Evolutionary conservation across 768 basidiomycete species (phyloP).

Genomic region (Mycena kentingensis): DNA sequence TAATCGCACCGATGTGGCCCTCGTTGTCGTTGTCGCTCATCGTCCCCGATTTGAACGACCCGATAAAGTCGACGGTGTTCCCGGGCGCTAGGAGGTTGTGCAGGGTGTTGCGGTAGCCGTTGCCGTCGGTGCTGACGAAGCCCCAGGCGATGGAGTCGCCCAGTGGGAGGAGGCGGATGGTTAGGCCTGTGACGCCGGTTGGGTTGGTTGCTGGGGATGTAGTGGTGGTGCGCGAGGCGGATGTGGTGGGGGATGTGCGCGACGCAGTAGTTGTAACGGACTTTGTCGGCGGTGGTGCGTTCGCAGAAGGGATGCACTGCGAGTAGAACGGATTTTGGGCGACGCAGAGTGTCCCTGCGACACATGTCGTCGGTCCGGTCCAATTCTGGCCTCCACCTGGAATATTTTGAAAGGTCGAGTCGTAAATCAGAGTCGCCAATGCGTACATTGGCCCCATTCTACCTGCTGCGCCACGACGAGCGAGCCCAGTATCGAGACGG

Average conservation of each 20-base stretch:
- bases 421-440: too few relatives aligned
- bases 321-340: conserved; percentile 9
- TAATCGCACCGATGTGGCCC: conserved; percentile 15
- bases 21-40: conserved; percentile 23
- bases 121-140: conserved; percentile 18
- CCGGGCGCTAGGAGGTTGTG: conserved; percentile 13
- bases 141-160: conserved; percentile 17
- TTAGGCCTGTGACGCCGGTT: too few relatives aligned
- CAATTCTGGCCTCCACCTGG: too few relatives aligned
- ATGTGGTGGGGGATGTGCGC: neutral
- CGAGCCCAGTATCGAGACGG: too few relatives aligned
- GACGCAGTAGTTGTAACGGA: neutral
- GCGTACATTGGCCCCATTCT: too few relatives aligned
- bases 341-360: neutral
- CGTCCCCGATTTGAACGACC: conserved; percentile 15
- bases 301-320: neutral
- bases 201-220: neutral
- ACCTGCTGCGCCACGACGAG: too few relatives aligned
- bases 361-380: conserved; percentile 9
- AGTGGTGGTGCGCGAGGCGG: conserved; percentile 1
- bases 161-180: conserved; percentile 16
- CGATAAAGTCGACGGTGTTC: conserved; percentile 22
- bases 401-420: too few relatives aligned
- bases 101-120: conserved; percentile 17
- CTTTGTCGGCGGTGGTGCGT: neutral